Conservation (phyloP, 345 rosid genomes). For the Syzygium grande region DNA sequence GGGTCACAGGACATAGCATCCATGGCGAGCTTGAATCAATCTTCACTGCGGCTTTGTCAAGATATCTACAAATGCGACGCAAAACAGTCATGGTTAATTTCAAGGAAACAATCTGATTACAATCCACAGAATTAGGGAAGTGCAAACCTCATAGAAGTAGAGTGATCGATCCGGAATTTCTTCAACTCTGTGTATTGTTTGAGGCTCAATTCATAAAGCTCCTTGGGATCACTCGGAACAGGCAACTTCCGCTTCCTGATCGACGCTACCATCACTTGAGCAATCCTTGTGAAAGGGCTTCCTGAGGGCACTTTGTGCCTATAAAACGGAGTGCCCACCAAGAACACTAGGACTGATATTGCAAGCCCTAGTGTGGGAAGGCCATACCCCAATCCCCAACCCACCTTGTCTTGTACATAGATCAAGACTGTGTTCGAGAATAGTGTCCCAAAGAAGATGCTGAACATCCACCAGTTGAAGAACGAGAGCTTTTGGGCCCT, state of each 20-base stretch:
- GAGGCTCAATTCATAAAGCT: slow-evolving; percentile 35
- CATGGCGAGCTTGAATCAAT: slow-evolving; percentile 27
- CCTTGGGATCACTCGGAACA: slow-evolving; percentile 29
- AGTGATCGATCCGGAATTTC: slow-evolving; percentile 32
- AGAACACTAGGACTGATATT: slow-evolving; percentile 28
- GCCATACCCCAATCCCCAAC: slow-evolving; percentile 42
- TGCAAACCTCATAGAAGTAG: slow-evolving; percentile 40
- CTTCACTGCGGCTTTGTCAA: slow-evolving; percentile 53
- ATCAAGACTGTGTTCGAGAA: slow-evolving; percentile 45
- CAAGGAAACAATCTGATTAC: neutral
- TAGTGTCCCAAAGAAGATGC: slow-evolving; percentile 50
- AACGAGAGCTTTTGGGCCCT: slow-evolving; percentile 50
- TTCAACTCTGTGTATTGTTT: slow-evolving; percentile 19
- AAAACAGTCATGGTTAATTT: neutral
- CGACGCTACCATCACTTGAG: slow-evolving; percentile 42
- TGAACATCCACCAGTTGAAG: slow-evolving; percentile 72
- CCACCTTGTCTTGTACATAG: slow-evolving; percentile 43
- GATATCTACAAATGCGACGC: slow-evolving; percentile 20
- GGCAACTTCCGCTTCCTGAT: slow-evolving; percentile 28
- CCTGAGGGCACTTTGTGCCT: slow-evolving; percentile 45
- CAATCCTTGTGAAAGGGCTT: slow-evolving; percentile 39
- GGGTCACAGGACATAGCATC: slow-evolving; percentile 51
- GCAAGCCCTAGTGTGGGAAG: slow-evolving; percentile 37
- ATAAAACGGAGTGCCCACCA: slow-evolving; percentile 35
- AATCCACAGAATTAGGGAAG: neutral